A percentile compares a stretch with the other conserved stretches of the same genome.
Conservation (phyloP, 345 rosid genomes). For the Populus nigra region DNA sequence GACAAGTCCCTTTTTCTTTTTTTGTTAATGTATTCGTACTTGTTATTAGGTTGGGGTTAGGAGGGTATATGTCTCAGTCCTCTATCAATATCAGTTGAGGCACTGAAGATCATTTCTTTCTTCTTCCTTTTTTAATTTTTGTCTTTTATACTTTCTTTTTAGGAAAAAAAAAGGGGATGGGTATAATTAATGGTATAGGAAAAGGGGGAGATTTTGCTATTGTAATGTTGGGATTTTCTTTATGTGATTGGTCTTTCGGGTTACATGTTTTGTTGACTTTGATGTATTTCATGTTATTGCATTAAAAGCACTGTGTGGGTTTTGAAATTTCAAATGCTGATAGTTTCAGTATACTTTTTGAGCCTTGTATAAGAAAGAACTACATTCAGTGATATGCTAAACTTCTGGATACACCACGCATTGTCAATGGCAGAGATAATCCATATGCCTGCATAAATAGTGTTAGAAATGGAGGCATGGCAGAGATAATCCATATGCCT, state of each 20-base stretch:
- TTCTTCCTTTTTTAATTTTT: constrained; percentile 2
- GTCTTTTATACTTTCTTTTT: constrained; percentile 9
- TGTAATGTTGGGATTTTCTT: constrained; percentile 22
- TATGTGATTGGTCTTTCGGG: constrained; percentile 2
- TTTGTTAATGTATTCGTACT: constrained; percentile 14
- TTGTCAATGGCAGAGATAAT: background rate
- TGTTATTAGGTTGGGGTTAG: constrained; percentile 21
- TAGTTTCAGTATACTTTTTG: background rate
- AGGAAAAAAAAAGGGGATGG: constrained; percentile 19
- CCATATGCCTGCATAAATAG: background rate
- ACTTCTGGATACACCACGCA: background rate
- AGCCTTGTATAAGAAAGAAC: background rate
- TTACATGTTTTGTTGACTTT: background rate
- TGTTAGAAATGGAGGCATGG: background rate
- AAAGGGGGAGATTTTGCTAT: constrained; percentile 43
- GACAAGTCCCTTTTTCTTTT: constrained; percentile 6
- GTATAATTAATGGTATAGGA: constrained; percentile 45
- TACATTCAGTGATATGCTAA: background rate
- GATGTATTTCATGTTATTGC: background rate
- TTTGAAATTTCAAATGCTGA: background rate
- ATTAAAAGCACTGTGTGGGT: background rate
- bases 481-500: background rate
- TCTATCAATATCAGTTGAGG: constrained; percentile 21
- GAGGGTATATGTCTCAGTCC: constrained; percentile 33
- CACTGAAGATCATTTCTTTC: constrained; percentile 17